Percentiles rank a stretch among this genome's conserved stretches.
These are phyloP conservation scores for Saururus chinensis DNA, from an alignment of 164 flowering plant species.

Conservation along the genomic window DNA sequence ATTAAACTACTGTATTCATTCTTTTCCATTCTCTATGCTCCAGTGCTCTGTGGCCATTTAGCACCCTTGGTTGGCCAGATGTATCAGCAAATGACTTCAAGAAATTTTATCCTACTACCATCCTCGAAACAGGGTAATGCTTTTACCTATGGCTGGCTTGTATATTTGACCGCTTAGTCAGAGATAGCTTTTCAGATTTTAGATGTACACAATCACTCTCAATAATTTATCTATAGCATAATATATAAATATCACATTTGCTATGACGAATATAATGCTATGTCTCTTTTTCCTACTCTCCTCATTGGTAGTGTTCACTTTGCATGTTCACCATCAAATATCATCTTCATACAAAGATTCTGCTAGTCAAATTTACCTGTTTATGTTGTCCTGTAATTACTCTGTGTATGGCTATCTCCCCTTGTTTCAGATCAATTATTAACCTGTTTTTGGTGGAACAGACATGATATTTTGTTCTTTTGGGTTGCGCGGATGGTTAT, in stretches of 20 bases:
- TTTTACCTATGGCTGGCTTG: constrained; percentile 4
- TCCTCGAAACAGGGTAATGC: constrained; percentile 91
- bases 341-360: no score
- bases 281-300: no score
- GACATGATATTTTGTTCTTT: constrained; percentile 97
- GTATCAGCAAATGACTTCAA: constrained; percentile 60
- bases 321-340: no score
- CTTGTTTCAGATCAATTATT: neutral
- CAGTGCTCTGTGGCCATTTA: constrained; percentile 92
- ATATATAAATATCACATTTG: no score
- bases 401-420: no score
- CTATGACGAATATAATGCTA: no score
- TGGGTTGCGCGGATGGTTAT: constrained; percentile 99
- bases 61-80: constrained; percentile 99
- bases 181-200: neutral
- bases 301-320: no score
- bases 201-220: neutral
- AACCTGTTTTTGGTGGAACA: constrained; percentile 22
- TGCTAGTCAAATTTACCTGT: no score
- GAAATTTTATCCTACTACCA: constrained; percentile 73
- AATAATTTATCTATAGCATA: no score
- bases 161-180: no score
- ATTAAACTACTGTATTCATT: neutral
- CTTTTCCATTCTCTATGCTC: constrained; percentile 4
- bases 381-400: no score